A percentile compares a stretch with the other conserved stretches of the same genome.
Evolutionary conservation across 2,329 filamentous ascomycete genomes (phyloP).

Genomic region (Trichoderma polysporum): DNA sequence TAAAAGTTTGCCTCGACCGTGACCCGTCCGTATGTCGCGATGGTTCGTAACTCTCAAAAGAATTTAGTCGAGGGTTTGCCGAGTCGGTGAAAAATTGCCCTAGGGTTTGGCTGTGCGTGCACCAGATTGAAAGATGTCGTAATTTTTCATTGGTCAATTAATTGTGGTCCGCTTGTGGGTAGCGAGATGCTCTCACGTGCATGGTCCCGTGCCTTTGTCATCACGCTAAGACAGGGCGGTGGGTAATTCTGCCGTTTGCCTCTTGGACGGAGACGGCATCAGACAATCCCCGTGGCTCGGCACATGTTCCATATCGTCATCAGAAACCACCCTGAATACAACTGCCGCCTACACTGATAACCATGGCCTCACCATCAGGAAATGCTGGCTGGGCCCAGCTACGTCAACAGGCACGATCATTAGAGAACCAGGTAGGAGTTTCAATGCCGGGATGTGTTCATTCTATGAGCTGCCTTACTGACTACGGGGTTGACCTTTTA

Average conservation of each 20-base stretch:
- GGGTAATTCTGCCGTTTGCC: conserved; percentile 26
- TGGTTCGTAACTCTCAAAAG: conserved; percentile 33
- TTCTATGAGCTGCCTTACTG: not conserved
- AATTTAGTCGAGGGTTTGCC: conserved; percentile 39
- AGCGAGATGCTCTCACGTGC: conserved; percentile 31
- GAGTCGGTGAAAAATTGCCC: conserved; percentile 40
- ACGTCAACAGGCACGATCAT: conserved; percentile 82
- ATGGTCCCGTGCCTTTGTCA: not conserved
- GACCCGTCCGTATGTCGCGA: conserved; percentile 37
- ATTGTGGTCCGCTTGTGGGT: not conserved
- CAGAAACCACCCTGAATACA: not conserved
- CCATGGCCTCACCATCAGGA: conserved; percentile 54
- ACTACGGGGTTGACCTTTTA: conserved; percentile 38
- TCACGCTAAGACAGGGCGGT: conserved; percentile 30
- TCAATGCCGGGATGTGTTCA: not conserved
- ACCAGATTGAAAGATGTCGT: conserved; percentile 23
- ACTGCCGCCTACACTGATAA: conserved; percentile 13
- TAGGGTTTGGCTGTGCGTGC: conserved; percentile 37
- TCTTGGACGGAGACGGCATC: conserved; percentile 12
- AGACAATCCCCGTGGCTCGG: conserved; percentile 2
- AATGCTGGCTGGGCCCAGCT: conserved; percentile 85
- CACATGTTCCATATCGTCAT: conserved; percentile 15
- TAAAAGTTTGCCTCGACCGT: conserved; percentile 38
- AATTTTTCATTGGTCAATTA: conserved; percentile 36
- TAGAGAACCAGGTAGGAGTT: conserved; percentile 81